Conservation (phyloP, 1,284 basidiomycete genomes). For the Vanrija pseudolonga region DNA sequence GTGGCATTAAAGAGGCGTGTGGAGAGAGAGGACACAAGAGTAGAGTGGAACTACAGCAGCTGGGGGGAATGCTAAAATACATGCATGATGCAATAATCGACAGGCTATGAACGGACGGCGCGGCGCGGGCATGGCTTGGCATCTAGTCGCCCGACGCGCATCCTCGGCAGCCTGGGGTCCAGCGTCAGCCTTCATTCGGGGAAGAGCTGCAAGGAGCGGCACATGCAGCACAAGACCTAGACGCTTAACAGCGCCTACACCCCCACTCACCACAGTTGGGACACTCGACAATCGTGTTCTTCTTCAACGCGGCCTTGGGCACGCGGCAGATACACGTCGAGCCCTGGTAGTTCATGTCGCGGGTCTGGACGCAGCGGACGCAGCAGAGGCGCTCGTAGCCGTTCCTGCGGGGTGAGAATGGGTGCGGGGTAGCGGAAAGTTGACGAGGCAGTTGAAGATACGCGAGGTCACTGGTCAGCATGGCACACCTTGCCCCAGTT, state of each 20-base stretch:
- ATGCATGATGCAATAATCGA: constrained; percentile 1
- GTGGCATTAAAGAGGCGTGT: no score
- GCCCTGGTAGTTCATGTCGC: constrained; percentile 99
- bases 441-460: background rate
- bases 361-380: constrained; percentile 91
- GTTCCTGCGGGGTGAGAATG: constrained; percentile 43
- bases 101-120: background rate
- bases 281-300: constrained; percentile 93
- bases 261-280: constrained; percentile 79
- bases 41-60: background rate
- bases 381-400: constrained; percentile 99
- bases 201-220: no score
- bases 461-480: background rate
- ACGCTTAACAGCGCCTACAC: background rate
- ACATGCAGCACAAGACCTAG: no score
- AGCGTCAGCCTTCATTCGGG: no score
- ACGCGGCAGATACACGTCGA: constrained; percentile 99
- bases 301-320: constrained; percentile 86
- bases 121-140: no score
- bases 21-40: no score
- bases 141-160: constrained; percentile 8
- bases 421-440: background rate
- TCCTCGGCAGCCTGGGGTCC: constrained; percentile 5
- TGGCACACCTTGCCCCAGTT: background rate
- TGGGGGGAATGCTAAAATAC: no score